These are phyloP conservation scores for Ensete glaucum DNA, from an alignment of 176 grass and related monocot genomes.

Conservation along the genomic window DNA sequence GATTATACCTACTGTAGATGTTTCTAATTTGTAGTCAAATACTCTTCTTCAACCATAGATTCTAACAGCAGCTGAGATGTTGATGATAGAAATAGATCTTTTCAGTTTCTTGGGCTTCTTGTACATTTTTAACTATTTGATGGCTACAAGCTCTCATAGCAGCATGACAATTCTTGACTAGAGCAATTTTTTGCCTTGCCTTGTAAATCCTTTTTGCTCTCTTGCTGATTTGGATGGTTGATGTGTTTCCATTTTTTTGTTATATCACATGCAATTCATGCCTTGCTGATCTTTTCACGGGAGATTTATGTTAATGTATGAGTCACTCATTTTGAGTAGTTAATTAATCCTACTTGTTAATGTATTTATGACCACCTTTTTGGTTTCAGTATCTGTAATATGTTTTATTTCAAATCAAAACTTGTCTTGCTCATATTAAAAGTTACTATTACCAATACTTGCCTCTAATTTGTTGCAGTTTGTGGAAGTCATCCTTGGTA, in stretches of 20 bases:
- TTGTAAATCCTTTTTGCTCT: not conserved
- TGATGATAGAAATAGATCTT: not conserved
- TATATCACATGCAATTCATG: not conserved
- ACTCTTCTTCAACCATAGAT: not conserved
- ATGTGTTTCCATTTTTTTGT: not conserved
- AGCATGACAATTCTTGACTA: not conserved
- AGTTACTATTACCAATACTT: slow-evolving; percentile 11
- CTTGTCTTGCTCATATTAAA: not conserved
- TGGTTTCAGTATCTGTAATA: not conserved
- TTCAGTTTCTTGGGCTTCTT: slow-evolving; percentile 1
- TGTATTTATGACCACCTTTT: not conserved
- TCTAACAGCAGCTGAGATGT: not conserved
- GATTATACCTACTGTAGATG: too few species aligned
- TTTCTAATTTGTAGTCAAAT: not conserved
- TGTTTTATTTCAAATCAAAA: not conserved
- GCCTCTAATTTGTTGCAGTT: slow-evolving; percentile 53
- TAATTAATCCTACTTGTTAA: not conserved
- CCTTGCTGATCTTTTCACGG: slow-evolving; percentile 1
- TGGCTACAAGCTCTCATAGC: too few species aligned
- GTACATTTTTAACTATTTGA: not conserved
- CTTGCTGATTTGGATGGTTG: not conserved
- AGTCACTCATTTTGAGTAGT: not conserved
- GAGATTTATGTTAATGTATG: not conserved
- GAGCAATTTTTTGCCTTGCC: not conserved
- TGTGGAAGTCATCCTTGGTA: slow-evolving; percentile 73